A percentile compares a stretch with the other conserved stretches of the same genome.
These are phyloP conservation scores for Cyclospora cayetanensis DNA, from an alignment of 169 alveolate species.

Conservation along the genomic window DNA sequence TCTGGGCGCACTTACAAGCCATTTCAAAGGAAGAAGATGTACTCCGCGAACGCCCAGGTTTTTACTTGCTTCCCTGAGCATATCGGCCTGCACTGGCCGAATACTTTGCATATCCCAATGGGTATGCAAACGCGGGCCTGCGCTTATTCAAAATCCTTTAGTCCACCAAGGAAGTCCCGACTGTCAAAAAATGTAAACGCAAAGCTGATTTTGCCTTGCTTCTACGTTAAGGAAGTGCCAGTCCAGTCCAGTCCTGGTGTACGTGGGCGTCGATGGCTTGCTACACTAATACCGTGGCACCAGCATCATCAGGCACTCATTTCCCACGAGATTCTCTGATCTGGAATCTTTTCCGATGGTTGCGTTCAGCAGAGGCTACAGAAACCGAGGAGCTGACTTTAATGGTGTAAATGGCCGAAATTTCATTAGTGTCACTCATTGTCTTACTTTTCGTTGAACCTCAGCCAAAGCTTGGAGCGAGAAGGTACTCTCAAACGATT, in stretches of 20 bases:
- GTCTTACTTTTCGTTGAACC: slow-evolving; percentile 70
- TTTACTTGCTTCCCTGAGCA: slow-evolving; percentile 80
- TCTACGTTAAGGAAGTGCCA: no score
- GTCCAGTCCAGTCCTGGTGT: no score
- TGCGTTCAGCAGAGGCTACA: slow-evolving; percentile 67
- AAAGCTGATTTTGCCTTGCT: no score
- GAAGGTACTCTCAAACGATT: slow-evolving; percentile 79
- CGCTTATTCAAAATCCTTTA: no score
- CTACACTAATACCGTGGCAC: no score
- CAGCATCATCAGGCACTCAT: no score
- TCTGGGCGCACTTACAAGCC: no score
- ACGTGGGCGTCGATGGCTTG: no score
- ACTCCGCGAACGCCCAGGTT: slow-evolving; percentile 79
- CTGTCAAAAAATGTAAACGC: no score
- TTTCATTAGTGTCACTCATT: slow-evolving; percentile 72
- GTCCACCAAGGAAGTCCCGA: no score
- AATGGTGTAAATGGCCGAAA: slow-evolving; percentile 66
- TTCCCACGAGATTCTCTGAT: neutral
- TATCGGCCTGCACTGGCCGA: slow-evolving; percentile 76
- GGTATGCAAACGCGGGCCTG: neutral
- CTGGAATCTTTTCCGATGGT: neutral
- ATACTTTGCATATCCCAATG: slow-evolving; percentile 58
- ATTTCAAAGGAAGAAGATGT: slow-evolving; percentile 65
- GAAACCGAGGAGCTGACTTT: slow-evolving; percentile 75
- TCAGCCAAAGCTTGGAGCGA: slow-evolving; percentile 52